These are phyloP conservation scores for Nannochloropsis oceanica DNA, from an alignment of 108 stramenopile genomes.

Conservation along the genomic window DNA sequence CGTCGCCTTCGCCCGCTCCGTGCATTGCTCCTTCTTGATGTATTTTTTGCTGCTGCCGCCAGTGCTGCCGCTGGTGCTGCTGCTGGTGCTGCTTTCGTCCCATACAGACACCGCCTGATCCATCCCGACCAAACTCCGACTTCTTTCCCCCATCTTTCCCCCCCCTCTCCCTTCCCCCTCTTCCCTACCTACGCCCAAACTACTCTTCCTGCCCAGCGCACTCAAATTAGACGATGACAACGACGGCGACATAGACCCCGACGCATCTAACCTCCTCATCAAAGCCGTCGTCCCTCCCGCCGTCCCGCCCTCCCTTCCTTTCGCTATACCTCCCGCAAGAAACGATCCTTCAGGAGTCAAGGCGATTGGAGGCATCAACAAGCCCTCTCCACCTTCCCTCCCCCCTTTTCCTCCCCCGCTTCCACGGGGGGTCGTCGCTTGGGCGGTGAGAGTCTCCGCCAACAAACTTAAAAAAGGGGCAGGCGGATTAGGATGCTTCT, in stretches of 20 bases:
- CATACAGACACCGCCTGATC: background rate
- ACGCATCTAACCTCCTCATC: background rate
- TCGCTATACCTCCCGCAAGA: too few species aligned
- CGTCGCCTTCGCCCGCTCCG: too few species aligned
- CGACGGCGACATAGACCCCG: background rate
- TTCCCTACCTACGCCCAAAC: background rate
- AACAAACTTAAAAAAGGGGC: too few species aligned
- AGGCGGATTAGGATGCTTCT: too few species aligned
- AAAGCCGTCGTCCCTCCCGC: too few species aligned
- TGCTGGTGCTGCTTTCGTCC: background rate
- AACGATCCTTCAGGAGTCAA: too few species aligned
- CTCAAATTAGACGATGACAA: background rate
- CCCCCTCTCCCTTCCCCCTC: background rate
- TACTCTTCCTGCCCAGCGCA: background rate
- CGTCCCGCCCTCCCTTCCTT: too few species aligned
- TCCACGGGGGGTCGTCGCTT: too few species aligned
- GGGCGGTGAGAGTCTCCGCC: too few species aligned
- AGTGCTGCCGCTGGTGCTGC: background rate
- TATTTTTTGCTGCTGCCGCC: too few species aligned
- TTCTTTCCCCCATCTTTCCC: background rate
- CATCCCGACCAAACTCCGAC: background rate
- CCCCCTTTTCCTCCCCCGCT: background rate
- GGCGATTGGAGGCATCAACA: too few species aligned
- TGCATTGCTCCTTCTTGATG: too few species aligned
- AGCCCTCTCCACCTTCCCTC: background rate